Evolutionary conservation across 2,329 filamentous ascomycete genomes (phyloP), one percentile per base, ranked within the genome.

Genomic region (Botrytis paeoniae): DNA sequence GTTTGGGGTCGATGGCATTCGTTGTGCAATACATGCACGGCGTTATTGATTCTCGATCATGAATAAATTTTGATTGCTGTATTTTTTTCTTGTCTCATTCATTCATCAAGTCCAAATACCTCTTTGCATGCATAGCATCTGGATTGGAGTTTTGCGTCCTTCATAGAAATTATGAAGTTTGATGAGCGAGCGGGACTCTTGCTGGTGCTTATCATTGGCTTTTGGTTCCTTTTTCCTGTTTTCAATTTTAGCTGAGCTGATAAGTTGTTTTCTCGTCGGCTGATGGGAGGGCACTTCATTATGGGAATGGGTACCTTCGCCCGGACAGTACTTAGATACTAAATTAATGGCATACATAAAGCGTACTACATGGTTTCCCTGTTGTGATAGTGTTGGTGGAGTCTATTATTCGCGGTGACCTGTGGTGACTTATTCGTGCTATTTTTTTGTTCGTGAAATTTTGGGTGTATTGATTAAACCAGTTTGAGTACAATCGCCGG

Each of bases 111-210:
- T 62, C 61, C 35, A 70, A 61, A 70, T 70, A 70, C 68, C 51
- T 62, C 35, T 70, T 70, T 70, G 54, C 68, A 70, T 70, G 68
- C 54, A 61, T 45, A 62, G 54, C 39, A 70, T 62, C 32, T 43
- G 54, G 29, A 62, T 70, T 62, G 54, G 68, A 70, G 68, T 62
- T 70, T 62, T 70, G 12, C 54, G 18, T 61, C 29, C 37, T 32
- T 57, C n/a, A 69, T 41, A 32, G 25, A 25, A 25, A 69, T 41
- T 8, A 57, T 57, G 65, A 69, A 69, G 65, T 41, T 57, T 57
- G 48, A 57, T 69, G 48, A 32, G 48, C 48, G n/a, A 69, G 48
- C 35, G 65, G 65, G 8, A 37, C 48, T 41, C 65, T 57, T 69
- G n/a, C 25, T 69, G 48, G 37, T 51, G 39, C 10, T 32, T 43